Evolutionary conservation across 805 yeast species (phyloP).

Genomic region (Saccharomyces jurei): DNA sequence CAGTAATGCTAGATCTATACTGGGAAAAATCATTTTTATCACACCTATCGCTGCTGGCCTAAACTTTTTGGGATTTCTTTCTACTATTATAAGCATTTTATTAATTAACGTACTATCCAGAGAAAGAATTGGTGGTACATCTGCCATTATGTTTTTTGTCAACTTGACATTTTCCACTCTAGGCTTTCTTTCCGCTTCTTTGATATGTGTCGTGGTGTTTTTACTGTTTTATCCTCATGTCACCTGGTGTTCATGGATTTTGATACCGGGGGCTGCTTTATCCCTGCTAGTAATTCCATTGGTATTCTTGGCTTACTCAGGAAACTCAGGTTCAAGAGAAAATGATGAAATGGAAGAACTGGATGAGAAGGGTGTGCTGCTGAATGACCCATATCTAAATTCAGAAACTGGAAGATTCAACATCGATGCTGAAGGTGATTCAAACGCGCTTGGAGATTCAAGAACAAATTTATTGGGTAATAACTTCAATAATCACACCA

Average conservation of each 20-base stretch:
- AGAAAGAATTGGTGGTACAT: conserved; percentile 6
- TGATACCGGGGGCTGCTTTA: conserved; percentile 58
- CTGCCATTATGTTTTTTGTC: conserved; percentile 29
- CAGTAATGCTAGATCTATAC: conserved; percentile 37
- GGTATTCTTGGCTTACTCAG: conserved; percentile 35
- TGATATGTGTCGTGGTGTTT: conserved; percentile 47
- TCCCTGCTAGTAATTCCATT: conserved; percentile 45
- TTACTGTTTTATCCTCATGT: conserved; percentile 57
- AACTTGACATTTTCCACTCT: conserved; percentile 40
- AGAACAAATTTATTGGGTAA: background rate
- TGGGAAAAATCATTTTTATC: conserved; percentile 49
- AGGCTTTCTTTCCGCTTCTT: conserved; percentile 46
- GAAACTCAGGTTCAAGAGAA: conserved; percentile 4
- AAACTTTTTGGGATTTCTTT: conserved; percentile 39
- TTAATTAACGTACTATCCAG: conserved; percentile 24
- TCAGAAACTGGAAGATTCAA: background rate
- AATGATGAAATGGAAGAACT: conserved; percentile 15
- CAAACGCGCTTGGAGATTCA: conserved; percentile 4
- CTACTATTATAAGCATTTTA: conserved; percentile 32
- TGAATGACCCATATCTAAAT: background rate
- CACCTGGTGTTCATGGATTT: conserved; percentile 65
- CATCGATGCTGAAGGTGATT: conserved; percentile 5
- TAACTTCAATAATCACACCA: background rate
- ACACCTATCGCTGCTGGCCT: conserved; percentile 63
- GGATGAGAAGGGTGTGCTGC: background rate